Base-by-base conservation (phyloP, 1,139 yeast species). In the Geotrichum carabidarum region DNA sequence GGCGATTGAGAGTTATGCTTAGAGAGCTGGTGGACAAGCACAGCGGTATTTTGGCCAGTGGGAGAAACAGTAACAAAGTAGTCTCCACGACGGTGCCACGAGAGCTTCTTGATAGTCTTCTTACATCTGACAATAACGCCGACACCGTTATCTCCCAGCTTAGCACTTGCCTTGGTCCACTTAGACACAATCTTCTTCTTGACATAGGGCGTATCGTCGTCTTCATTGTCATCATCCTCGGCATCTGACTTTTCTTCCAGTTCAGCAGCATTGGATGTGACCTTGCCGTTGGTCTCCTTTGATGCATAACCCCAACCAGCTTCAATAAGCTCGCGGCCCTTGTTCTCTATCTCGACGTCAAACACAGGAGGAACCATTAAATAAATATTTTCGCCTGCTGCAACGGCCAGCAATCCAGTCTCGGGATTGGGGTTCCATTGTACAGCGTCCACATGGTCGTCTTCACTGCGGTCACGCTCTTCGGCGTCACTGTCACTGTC, bases 21-120 rank as follows among this genome's bases (percentile, higher is more conserved):
- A 5, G 97, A 88, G 51, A 93, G 74, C 74, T 93, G 98, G 72
- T 93, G 99, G 61, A 93, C 89, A 57, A 94, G 77, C 44, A 93
- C 96, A 4, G 98, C 85, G 6, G 94, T 81, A 67, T 89, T 84
- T 58, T 88, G 89, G 54, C 89, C 86, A 57, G 87, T 93, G 48
- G 98, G 98, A 11, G 96, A 83, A 22, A 89, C 95, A 2, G 95
- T 84, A 60, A 93, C 96, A 64, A 94, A 88, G 69, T 93, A 93
- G 74, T 93, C 99, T 67, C 99, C 99, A 67, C 87, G 86, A 70
- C 97, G 80, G 71, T 93, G 99, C 99, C 99, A 93, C 62, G 95
- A 81, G 15, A 93, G 65, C 67, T 84, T 86, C 73, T 89, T 90
- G 61, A 93, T 80, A 0, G 88, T 78, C 69, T 84, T 86, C 59